Conservation (phyloP, 306 rosid genomes). For the Boehmeria nivea region DNA sequence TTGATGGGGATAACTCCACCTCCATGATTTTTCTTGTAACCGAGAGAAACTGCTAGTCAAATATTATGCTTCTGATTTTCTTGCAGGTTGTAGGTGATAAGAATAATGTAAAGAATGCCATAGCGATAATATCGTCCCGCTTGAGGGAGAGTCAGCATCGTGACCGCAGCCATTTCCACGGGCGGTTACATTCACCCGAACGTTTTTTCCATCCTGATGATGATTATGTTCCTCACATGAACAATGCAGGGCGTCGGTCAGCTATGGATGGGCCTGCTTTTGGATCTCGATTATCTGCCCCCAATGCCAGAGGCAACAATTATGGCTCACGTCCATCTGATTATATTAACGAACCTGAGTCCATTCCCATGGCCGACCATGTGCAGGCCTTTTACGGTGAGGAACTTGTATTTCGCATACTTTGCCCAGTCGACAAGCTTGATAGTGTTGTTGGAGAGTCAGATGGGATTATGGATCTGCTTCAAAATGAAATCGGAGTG, state of each 20-base stretch:
- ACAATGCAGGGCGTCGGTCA: constrained; percentile 56
- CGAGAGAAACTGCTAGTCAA: not conserved
- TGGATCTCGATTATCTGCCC: constrained; percentile 52
- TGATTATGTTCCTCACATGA: constrained; percentile 57
- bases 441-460: constrained; percentile 76
- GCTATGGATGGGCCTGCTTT: constrained; percentile 55
- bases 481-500: constrained; percentile 84
- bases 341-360: constrained; percentile 55
- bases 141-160: constrained; percentile 99
- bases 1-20: not conserved
- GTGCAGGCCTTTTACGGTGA: constrained; percentile 55
- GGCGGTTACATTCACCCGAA: constrained; percentile 75
- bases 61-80: not conserved
- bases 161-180: constrained; percentile 78
- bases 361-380: constrained; percentile 46
- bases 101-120: constrained; percentile 68
- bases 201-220: constrained; percentile 77
- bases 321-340: constrained; percentile 48
- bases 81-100: constrained; percentile 85
- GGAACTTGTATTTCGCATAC: constrained; percentile 82
- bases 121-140: constrained; percentile 65
- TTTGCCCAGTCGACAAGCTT: constrained; percentile 78
- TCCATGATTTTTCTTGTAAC: not conserved
- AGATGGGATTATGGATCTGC: constrained; percentile 73
- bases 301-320: constrained; percentile 51